Conservation (phyloP, 495 filamentous ascomycete species). For the Apodospora peruviana region DNA sequence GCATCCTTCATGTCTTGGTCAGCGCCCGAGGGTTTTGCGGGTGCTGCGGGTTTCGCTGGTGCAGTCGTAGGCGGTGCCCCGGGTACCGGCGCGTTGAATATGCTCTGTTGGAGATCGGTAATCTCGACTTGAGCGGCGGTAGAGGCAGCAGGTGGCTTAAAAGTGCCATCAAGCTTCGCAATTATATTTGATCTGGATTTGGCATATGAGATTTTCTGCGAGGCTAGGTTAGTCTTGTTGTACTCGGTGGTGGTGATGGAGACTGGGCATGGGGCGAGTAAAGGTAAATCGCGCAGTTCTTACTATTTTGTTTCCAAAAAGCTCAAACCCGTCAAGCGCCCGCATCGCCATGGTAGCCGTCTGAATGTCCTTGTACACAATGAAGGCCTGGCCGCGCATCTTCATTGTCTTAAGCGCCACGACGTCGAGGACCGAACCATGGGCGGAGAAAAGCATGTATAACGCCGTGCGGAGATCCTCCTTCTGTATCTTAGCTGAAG, state of each 20-base stretch:
- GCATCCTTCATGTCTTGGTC: slow-evolving; percentile 41
- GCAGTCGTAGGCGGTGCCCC: slow-evolving; percentile 34
- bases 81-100: slow-evolving; percentile 66
- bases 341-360: slow-evolving; percentile 86
- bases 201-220: slow-evolving; percentile 79
- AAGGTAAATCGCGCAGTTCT: too few species aligned
- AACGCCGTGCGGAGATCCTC: slow-evolving; percentile 73
- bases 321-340: slow-evolving; percentile 76
- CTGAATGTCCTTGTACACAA: slow-evolving; percentile 84
- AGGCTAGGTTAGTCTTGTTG: slow-evolving; percentile 20
- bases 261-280: too few species aligned
- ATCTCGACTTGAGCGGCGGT: slow-evolving; percentile 52
- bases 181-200: slow-evolving; percentile 81
- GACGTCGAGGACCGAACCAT: slow-evolving; percentile 91
- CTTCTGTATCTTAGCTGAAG: slow-evolving; percentile 77
- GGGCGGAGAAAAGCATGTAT: slow-evolving; percentile 89
- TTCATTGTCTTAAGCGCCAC: slow-evolving; percentile 80
- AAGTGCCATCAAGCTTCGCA: slow-evolving; percentile 86
- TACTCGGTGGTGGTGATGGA: too few species aligned
- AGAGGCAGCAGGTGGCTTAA: slow-evolving; percentile 53
- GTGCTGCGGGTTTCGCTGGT: slow-evolving; percentile 16
- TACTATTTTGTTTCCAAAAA: slow-evolving; percentile 86
- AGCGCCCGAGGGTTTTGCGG: slow-evolving; percentile 34
- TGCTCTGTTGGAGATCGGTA: slow-evolving; percentile 74
- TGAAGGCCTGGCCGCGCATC: slow-evolving; percentile 92